These are phyloP conservation scores for Aspergillus texensis DNA, from an alignment of 2,329 filamentous ascomycete genomes.

Conservation along the genomic window DNA sequence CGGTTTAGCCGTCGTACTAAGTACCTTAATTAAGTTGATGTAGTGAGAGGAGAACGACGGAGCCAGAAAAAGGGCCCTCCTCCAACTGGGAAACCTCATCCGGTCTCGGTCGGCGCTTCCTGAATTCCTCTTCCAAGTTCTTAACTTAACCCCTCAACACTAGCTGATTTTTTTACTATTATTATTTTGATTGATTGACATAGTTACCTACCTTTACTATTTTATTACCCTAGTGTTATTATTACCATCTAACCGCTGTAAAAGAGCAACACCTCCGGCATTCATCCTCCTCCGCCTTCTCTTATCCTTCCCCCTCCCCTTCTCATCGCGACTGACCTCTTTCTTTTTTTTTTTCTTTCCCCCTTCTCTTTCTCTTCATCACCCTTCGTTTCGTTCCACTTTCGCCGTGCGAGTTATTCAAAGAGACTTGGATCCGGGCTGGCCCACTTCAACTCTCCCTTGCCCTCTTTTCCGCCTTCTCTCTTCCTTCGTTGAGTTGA, in stretches of 20 bases:
- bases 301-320: constrained; percentile 22
- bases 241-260: constrained; percentile 18
- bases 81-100: constrained; percentile 17
- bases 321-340: constrained; percentile 21
- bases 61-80: constrained; percentile 1
- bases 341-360: constrained; percentile 15
- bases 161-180: constrained; percentile 11
- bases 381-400: constrained; percentile 27
- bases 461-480: constrained; percentile 26
- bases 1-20: constrained; percentile 6
- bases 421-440: constrained; percentile 38
- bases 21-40: constrained; percentile 8
- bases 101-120: constrained; percentile 24
- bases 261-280: constrained; percentile 26
- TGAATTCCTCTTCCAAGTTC: constrained; percentile 24
- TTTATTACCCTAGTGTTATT: constrained; percentile 12
- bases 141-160: constrained; percentile 15
- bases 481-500: constrained; percentile 25
- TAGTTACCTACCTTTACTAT: constrained; percentile 9
- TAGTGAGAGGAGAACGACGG: constrained; percentile 1
- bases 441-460: constrained; percentile 40
- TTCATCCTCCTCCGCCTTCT: constrained; percentile 27
- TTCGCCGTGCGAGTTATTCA: constrained; percentile 39
- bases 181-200: constrained; percentile 19
- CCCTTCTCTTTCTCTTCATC: constrained; percentile 16